Percentiles rank a stretch among this genome's conserved stretches.
These are phyloP conservation scores for Microthyrium microscopicum DNA, from an alignment of 2,329 filamentous ascomycete species.

Conservation along the genomic window DNA sequence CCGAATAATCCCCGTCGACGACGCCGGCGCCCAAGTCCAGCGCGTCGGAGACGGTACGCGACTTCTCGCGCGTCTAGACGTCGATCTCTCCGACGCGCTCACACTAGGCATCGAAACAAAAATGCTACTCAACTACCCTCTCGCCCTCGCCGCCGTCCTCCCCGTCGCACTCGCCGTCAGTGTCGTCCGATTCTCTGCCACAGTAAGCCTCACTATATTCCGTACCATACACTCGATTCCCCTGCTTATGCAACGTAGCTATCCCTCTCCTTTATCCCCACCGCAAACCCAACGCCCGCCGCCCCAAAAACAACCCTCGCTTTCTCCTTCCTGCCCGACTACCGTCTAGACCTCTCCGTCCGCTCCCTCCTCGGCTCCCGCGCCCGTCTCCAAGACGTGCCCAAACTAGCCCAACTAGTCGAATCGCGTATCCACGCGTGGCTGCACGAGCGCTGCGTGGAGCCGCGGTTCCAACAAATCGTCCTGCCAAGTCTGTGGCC, in stretches of 20 bases:
- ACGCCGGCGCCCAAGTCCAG: slow-evolving; percentile 38
- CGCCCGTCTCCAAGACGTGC: slow-evolving; percentile 68
- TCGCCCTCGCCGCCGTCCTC: slow-evolving; percentile 70
- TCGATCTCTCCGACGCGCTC: slow-evolving; percentile 90
- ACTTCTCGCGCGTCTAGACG: slow-evolving; percentile 89
- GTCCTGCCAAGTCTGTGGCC: slow-evolving; percentile 72
- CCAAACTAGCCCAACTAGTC: slow-evolving; percentile 73
- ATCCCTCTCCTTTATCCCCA: slow-evolving; percentile 82
- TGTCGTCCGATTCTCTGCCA: slow-evolving; percentile 87
- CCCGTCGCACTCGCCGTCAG: slow-evolving; percentile 85
- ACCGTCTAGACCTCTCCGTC: slow-evolving; percentile 68
- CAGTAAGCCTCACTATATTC: slow-evolving; percentile 22
- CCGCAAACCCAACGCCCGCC: slow-evolving; percentile 18
- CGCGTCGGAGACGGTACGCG: slow-evolving; percentile 30
- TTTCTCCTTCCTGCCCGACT: slow-evolving; percentile 86
- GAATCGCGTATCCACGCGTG: slow-evolving; percentile 66
- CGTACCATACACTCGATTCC: not conserved
- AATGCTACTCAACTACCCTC: slow-evolving; percentile 85
- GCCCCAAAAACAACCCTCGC: slow-evolving; percentile 61
- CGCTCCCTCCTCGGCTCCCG: slow-evolving; percentile 63
- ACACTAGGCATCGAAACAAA: slow-evolving; percentile 92
- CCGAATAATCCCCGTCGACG: slow-evolving; percentile 79
- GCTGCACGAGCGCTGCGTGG: slow-evolving; percentile 77
- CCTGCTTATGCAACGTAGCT: no score
- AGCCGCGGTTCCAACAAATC: slow-evolving; percentile 76